Evolutionary conservation across 495 filamentous ascomycete genomes (phyloP).

Genomic region (Filosporella fistucella): DNA sequence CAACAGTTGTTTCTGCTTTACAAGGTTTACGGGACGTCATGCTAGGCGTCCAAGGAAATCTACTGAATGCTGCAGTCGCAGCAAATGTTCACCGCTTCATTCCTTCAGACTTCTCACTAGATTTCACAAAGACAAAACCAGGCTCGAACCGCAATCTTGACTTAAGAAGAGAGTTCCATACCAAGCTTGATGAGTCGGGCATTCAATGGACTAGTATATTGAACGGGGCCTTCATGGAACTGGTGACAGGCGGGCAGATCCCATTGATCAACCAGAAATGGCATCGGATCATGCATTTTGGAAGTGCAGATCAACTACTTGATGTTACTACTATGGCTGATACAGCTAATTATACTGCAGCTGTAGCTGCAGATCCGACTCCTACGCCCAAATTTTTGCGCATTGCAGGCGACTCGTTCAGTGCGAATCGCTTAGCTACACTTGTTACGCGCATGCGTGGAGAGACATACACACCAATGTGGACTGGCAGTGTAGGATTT

Average conservation of each 20-base stretch:
- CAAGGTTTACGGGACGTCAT: conserved; percentile 2
- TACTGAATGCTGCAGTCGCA: conserved; percentile 38
- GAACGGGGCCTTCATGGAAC: conserved; percentile 4
- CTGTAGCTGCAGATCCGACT: not conserved
- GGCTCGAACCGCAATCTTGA: conserved; percentile 2
- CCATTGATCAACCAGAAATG: conserved; percentile 2
- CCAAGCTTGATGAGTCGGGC: not conserved
- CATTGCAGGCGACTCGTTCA: not conserved
- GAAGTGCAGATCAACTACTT: not conserved
- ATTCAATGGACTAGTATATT: conserved; percentile 1
- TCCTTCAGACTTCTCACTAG: conserved; percentile 35
- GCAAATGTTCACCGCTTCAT: conserved; percentile 44
- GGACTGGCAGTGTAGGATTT: conserved; percentile 2
- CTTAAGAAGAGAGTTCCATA: not conserved
- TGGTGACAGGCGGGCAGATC: not conserved
- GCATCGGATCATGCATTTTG: conserved; percentile 3
- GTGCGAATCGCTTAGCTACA: not conserved
- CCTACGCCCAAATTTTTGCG: not conserved
- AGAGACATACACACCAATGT: not conserved
- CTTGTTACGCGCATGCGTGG: not conserved
- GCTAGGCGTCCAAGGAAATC: not conserved
- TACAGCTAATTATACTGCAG: not conserved
- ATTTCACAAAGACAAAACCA: conserved; percentile 1
- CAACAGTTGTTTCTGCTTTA: not conserved
- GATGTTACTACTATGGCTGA: not conserved